These are phyloP conservation scores for Schizophyllum amplum DNA, from an alignment of 1,284 basidiomycete genomes.

Conservation along the genomic window DNA sequence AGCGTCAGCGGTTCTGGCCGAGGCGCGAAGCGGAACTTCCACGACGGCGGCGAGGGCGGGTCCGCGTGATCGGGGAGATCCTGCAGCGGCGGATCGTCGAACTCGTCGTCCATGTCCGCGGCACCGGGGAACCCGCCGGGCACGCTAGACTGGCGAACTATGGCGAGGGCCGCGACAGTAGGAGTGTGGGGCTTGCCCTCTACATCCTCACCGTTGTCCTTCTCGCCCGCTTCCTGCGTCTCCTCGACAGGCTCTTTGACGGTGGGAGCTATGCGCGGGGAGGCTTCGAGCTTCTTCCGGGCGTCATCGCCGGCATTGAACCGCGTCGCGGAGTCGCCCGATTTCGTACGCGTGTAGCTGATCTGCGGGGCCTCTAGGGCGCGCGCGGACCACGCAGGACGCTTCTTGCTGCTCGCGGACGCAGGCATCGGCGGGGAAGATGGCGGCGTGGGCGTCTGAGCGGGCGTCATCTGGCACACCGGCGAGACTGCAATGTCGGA, in stretches of 20 bases:
- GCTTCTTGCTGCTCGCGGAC: background rate
- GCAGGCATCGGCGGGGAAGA: background rate
- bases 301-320: background rate
- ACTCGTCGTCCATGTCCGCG: background rate
- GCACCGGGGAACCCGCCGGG: background rate
- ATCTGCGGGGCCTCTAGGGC: constrained; percentile 17
- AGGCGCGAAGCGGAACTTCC: constrained; percentile 12
- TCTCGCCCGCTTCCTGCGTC: background rate
- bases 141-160: background rate
- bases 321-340: background rate
- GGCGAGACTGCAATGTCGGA: background rate
- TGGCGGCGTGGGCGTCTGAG: background rate
- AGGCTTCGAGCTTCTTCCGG: background rate
- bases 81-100: constrained; percentile 2
- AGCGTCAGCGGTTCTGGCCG: constrained; percentile 28
- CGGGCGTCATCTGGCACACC: background rate
- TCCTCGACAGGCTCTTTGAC: background rate
- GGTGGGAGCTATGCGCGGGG: background rate
- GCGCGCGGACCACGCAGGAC: constrained; percentile 17
- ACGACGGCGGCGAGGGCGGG: background rate
- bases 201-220: background rate
- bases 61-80: background rate
- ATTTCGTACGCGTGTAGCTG: background rate
- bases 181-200: background rate
- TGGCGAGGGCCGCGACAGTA: background rate